Base-by-base conservation (phyloP, 179 eudicot species). In the Silene noctiflora region DNA sequence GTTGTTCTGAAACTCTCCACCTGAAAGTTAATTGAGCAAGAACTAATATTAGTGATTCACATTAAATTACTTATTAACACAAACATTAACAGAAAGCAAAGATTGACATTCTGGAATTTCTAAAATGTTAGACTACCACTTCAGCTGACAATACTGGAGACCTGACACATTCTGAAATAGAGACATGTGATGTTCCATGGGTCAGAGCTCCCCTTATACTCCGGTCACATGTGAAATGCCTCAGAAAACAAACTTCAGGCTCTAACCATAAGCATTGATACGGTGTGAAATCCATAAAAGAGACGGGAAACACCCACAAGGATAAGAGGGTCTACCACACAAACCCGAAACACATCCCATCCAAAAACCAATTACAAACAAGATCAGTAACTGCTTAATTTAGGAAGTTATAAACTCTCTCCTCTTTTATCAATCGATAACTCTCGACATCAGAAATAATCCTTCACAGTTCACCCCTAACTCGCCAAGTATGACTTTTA, bases 1-100 rank as follows among this genome's bases (percentile, higher is more conserved):
- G 80, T 96, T 93, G 82, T 94, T 90, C 80, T 93, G 87, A 75
- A 93, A 96, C 80, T 93, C 99, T 55, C 99, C 98, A 82, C 97
- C 99, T 93, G 85, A 71, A 64, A 64, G 22, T 53, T 12, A 67
- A 69, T 12, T 51, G 14, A 60, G 59, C 20, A 29, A 39, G 62
- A 73, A 22, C 42, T n/a, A 35, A 14, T 12, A 69, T 75, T 75
- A 21, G 20, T 4, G 20, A 3, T 24, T 16, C 2, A 1, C 16
- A 11, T 29, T 31, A 68, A 12, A 33, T 7, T 59, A 16, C 13
- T 17, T 13, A 74, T 16, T 7, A 3, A 35, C 67, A 16, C 4
- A 29, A 42, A 20, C 70, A 24, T 9, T 10, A 48, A 31, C 29
- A 9, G 48, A 67, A 20, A 3, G 72, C 29, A 3, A 53, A 53